Base-by-base conservation (phyloP, 768 basidiomycete species). In the Lactarius tabidus region DNA sequence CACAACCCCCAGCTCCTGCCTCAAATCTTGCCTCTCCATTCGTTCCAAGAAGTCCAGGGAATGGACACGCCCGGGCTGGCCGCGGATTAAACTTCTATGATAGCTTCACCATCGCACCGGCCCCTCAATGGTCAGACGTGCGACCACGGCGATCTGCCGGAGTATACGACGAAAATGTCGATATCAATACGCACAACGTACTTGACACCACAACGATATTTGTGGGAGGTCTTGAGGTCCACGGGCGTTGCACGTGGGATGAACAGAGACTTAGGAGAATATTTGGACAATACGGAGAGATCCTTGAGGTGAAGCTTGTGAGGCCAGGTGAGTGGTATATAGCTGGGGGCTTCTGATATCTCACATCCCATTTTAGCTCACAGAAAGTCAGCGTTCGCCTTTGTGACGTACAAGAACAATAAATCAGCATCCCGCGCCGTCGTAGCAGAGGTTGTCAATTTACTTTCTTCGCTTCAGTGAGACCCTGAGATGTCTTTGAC, bases 321-420 rank as follows among this genome's bases (percentile, higher is more conserved):
- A 80, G 80, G 45, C 90, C 88, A 60, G 69, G 90, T 90, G 70
- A 70, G 84, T 72, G 38, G 53, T 63, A 10, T n/a, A 1, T 4
- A 52, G 28, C 59, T 29, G 63, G n/a, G 39, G 43, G 18, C 54
- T 36, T 55, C 28, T 35, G 28, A 48, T 14, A 56, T 26, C 43
- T 57, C 45, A 26, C 48, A 54, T 54, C 8, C 39, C n/a, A 41
- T 39, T 52, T 61, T 43, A 91, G 89, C 77, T 38, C 85, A 83
- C 68, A 84, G 84, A 53, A 81, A 80, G 67, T 80, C 85, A n/a
- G 89, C 85, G 2, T 93, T 91, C 72, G 91, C 91, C 2, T 91
- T 93, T 70, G 83, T 93, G 64, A 88, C 82, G 72, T 93, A 87
- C 72, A 78, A 83, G 65, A 83, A 85, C 63, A 79, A 79, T 2